Evolutionary conservation across 306 rosid species (phyloP).

Genomic region (Lablab purpureus): DNA sequence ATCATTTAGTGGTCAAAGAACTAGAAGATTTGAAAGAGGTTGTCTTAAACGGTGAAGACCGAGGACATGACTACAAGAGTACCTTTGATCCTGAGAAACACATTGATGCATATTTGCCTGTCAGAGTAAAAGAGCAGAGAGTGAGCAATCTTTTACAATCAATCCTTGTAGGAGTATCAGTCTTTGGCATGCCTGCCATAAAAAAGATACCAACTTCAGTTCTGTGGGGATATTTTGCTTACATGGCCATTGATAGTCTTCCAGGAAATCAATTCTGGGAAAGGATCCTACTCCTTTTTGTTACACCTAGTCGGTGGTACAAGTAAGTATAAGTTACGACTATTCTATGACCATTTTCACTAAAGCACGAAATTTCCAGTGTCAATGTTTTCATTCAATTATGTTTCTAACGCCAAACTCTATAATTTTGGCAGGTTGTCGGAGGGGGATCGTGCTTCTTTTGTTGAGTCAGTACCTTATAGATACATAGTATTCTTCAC

Average conservation of each 20-base stretch:
- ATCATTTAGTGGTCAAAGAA: slow-evolving; percentile 63
- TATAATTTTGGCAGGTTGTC: slow-evolving; percentile 59
- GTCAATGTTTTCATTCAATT: background rate
- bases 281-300: slow-evolving; percentile 70
- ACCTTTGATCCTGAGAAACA: slow-evolving; percentile 80
- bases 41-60: slow-evolving; percentile 64
- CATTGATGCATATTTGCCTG: slow-evolving; percentile 78
- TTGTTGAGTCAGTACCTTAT: slow-evolving; percentile 78
- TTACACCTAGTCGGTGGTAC: slow-evolving; percentile 72
- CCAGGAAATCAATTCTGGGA: slow-evolving; percentile 95
- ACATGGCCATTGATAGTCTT: slow-evolving; percentile 96
- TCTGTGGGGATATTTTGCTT: slow-evolving; percentile 93
- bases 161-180: slow-evolving; percentile 76
- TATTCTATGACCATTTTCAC: slow-evolving; percentile 16
- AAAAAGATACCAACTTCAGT: slow-evolving; percentile 86
- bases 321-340: slow-evolving; percentile 66
- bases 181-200: slow-evolving; percentile 75
- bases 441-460: slow-evolving; percentile 74
- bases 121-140: slow-evolving; percentile 90
- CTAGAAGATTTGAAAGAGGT: slow-evolving; percentile 75
- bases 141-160: slow-evolving; percentile 88
- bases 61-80: slow-evolving; percentile 44
- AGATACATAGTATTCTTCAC: slow-evolving; percentile 66
- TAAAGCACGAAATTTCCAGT: slow-evolving; percentile 4
- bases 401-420: background rate